Evolutionary conservation across 257 asterid genomes (phyloP).

Genomic region (Asclepias syriaca): DNA sequence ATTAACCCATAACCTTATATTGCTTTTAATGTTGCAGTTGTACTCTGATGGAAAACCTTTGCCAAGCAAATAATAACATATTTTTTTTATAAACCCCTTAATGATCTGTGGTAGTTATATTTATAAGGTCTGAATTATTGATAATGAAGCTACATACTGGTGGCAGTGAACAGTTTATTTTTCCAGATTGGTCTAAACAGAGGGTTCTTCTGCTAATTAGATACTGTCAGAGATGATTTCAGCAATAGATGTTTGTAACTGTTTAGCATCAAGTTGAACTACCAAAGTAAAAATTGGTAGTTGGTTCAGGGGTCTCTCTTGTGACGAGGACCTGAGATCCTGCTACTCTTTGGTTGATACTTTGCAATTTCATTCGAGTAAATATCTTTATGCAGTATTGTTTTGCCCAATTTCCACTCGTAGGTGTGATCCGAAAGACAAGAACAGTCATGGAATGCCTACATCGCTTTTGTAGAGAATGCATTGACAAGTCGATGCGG

Average conservation of each 20-base stretch:
- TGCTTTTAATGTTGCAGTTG: neutral
- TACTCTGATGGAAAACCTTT: neutral
- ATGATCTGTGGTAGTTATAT: neutral
- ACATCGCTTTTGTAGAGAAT: slow-evolving; percentile 98
- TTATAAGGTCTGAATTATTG: neutral
- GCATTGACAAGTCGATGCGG: slow-evolving; percentile 99
- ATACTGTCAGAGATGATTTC: neutral
- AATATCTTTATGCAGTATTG: slow-evolving; percentile 12
- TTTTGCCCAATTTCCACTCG: slow-evolving; percentile 18
- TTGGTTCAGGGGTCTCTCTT: neutral
- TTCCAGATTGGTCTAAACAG: neutral
- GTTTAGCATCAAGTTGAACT: neutral
- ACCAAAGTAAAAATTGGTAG: neutral
- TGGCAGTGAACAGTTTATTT: neutral
- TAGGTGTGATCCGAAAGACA: slow-evolving; percentile 97
- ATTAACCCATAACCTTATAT: neutral
- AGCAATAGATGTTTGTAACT: neutral
- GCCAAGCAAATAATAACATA: neutral
- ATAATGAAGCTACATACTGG: neutral
- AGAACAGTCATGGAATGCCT: slow-evolving; percentile 99
- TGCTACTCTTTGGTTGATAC: neutral
- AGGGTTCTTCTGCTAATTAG: neutral
- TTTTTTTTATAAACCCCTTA: neutral
- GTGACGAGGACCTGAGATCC: neutral
- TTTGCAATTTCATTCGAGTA: neutral